Percentiles rank a stretch among this genome's conserved stretches.
These are phyloP conservation scores for Suillus luteus DNA, from an alignment of 768 basidiomycete species.

Conservation along the genomic window DNA sequence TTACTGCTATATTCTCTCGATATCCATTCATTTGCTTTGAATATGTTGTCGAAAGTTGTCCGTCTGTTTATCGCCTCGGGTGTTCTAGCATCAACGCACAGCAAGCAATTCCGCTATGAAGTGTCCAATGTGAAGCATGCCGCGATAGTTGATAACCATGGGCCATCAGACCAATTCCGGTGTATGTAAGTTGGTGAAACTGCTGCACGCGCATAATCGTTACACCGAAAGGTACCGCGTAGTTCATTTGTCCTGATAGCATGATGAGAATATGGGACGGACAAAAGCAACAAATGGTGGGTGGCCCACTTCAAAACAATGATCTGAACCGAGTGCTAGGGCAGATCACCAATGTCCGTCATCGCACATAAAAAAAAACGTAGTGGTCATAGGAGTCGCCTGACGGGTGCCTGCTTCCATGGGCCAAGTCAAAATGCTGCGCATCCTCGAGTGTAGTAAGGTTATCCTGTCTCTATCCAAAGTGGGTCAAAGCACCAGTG, in stretches of 20 bases:
- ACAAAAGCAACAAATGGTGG: background rate
- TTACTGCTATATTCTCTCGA: conserved; percentile 6
- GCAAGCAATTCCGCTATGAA: background rate
- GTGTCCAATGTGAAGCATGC: background rate
- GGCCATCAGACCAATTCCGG: background rate
- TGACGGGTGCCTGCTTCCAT: conserved; percentile 30
- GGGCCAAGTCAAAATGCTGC: conserved; percentile 48
- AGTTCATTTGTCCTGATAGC: background rate
- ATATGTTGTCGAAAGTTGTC: background rate
- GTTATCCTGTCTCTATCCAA: conserved; percentile 12
- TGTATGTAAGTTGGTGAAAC: too few species aligned
- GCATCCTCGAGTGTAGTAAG: conserved; percentile 57
- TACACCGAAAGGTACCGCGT: too few species aligned
- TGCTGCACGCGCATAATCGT: too few species aligned
- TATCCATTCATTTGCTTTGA: conserved; percentile 3
- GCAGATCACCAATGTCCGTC: conserved; percentile 3
- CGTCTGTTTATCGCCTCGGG: background rate
- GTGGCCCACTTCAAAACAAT: background rate
- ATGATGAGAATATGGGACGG: background rate
- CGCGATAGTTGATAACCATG: background rate
- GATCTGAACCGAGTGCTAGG: conserved; percentile 19
- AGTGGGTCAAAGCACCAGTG: background rate
- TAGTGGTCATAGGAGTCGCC: conserved; percentile 41
- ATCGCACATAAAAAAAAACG: conserved; percentile 43
- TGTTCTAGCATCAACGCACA: background rate